Evolutionary conservation across 2,329 filamentous ascomycete species (phyloP), one percentile per base, ranked within the genome.

Genomic region (Claviceps sp.): DNA sequence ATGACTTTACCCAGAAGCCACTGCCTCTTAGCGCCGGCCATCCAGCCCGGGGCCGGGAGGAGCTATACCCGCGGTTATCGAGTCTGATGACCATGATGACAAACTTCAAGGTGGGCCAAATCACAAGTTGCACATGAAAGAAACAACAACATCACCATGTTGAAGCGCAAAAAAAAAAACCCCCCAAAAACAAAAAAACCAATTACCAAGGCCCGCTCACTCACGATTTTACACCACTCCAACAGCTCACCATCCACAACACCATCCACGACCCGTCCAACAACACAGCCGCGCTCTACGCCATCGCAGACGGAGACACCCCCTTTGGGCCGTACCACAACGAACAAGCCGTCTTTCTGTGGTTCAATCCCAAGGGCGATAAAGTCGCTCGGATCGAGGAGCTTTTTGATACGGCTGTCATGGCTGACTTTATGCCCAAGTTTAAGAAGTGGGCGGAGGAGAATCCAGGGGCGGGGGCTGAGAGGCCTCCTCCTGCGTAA

Each of bases 311-410:
- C 14, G 52, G 49, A 17, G 49, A 53, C 45, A 47, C 52, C 13
- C 49, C 49, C 11, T 13, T 51, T 16, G 49, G 50, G 1, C 37
- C 29, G 6, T 54, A 43, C 22, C 43, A 17, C n/a, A 54, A 52
- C 34, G 53, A 54, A 34, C 47, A 52, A n/a, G 38, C 50, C 9
- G 40, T 54, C 26, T 52, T 54, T 34, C 0, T 50, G 1, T 38
- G 40, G 26, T 52, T 54, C 39, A 52, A 20, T 23, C 20, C 39
- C 23, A 34, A 43, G 16, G 53, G 53, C 14, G 44, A 42, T 11
- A 50, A 54, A 43, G 43, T 54, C 3, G 17, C 16, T 1, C 37
- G 29, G 4, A 34, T 54, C 3, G 50, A 54, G 17, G 53, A 54
- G 42, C 43, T 54, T 26, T 37, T 54, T 2, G 53, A 54, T 7